Conservation (phyloP, 2,329 filamentous ascomycete genomes). For the Cladophialophora yegresii region DNA sequence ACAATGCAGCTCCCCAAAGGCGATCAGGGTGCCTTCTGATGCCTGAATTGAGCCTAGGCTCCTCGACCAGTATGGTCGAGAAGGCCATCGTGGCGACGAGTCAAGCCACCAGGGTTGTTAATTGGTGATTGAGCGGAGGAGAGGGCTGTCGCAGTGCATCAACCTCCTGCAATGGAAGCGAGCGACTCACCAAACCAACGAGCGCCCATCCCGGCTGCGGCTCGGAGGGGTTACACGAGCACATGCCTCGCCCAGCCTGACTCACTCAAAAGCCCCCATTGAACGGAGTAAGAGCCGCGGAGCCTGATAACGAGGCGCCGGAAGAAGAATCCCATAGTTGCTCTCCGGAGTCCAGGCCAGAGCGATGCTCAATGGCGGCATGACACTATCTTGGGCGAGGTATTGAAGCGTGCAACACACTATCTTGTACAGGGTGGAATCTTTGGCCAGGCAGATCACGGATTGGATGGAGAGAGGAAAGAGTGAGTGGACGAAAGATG, state of each 20-base stretch:
- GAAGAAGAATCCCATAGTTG: constrained; percentile 1
- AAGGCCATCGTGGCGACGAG: not conserved
- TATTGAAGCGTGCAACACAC: not conserved
- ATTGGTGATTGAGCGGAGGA: not conserved
- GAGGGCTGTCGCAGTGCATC: not conserved
- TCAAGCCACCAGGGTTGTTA: not conserved
- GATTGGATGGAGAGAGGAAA: not conserved
- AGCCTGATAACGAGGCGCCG: not conserved
- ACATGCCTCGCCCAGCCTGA: not conserved
- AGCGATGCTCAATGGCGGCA: not conserved
- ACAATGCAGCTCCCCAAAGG: constrained; percentile 1
- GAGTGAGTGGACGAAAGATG: constrained; percentile 1
- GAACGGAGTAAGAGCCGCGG: not conserved
- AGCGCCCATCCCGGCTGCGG: not conserved
- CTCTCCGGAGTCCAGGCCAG: not conserved
- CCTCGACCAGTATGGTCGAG: not conserved
- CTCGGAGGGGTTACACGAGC: not conserved
- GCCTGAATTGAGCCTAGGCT: not conserved
- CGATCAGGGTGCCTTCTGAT: not conserved
- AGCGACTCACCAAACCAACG: not conserved
- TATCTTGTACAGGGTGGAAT: not conserved
- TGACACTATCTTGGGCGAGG: not conserved
- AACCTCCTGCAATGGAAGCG: not conserved
- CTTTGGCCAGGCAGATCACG: too few relatives aligned
- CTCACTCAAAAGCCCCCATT: constrained; percentile 1